These are phyloP conservation scores for Macrolepiota fuliginosa DNA, from an alignment of 768 basidiomycete genomes.

Conservation along the genomic window DNA sequence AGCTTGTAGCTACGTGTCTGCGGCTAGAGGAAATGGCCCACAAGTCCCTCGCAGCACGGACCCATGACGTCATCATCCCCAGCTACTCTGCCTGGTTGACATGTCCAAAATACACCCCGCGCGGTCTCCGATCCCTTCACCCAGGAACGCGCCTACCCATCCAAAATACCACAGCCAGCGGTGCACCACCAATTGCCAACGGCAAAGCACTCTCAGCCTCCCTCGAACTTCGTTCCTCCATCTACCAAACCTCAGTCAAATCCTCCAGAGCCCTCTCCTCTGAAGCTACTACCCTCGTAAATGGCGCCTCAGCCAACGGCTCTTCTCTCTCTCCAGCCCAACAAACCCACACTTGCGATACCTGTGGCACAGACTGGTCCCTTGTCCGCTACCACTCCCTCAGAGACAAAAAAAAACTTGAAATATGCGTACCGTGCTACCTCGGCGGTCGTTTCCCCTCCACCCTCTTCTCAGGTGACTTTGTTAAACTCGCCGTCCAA, in stretches of 20 bases:
- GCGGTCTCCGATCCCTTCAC: slow-evolving; percentile 92
- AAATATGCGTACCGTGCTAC: slow-evolving; percentile 90
- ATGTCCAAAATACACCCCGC: slow-evolving; percentile 95
- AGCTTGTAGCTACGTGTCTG: slow-evolving; percentile 75
- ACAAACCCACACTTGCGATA: slow-evolving; percentile 76
- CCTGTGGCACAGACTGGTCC: slow-evolving; percentile 96
- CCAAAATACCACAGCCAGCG: slow-evolving; percentile 43
- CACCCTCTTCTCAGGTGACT: too few species aligned
- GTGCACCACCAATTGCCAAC: slow-evolving; percentile 25
- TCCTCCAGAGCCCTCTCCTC: slow-evolving; percentile 69
- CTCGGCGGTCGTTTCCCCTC: slow-evolving; percentile 96
- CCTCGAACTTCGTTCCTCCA: slow-evolving; percentile 83
- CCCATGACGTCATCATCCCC: slow-evolving; percentile 95
- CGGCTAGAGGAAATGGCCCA: slow-evolving; percentile 84
- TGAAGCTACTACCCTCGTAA: slow-evolving; percentile 67
- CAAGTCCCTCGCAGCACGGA: slow-evolving; percentile 95
- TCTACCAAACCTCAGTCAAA: slow-evolving; percentile 87
- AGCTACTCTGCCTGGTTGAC: slow-evolving; percentile 99
- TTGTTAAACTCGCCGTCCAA: slow-evolving; percentile 73
- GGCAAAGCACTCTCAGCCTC: slow-evolving; percentile 42
- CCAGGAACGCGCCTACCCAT: slow-evolving; percentile 65
- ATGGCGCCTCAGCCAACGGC: slow-evolving; percentile 53
- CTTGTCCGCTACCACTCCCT: too few species aligned
- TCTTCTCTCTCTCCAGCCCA: slow-evolving; percentile 40
- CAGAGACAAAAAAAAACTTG: slow-evolving; percentile 89